Evolutionary conservation across 768 basidiomycete genomes (phyloP).

Genomic region (Glaciozyma martinii): DNA sequence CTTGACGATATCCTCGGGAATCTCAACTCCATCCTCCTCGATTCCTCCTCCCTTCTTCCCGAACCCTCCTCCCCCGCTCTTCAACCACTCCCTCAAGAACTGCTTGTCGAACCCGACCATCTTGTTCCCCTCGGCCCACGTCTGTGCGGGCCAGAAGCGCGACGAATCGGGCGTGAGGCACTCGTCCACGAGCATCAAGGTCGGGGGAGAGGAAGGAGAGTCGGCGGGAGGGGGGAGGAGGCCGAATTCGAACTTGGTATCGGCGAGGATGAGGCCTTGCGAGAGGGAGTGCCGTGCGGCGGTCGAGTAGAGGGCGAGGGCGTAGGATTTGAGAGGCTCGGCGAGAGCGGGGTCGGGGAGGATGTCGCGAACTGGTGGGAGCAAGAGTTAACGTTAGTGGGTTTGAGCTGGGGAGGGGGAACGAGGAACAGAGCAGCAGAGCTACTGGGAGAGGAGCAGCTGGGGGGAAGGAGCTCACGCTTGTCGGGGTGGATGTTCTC

Average conservation of each 20-base stretch:
- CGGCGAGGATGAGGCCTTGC: conserved; percentile 83
- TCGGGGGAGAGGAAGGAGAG: conserved; percentile 22
- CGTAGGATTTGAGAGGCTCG: conserved; percentile 28
- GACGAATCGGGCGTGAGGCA: conserved; percentile 96
- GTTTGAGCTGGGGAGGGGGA: background rate
- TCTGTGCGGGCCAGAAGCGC: conserved; percentile 80
- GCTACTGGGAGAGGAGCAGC: conserved; percentile 47
- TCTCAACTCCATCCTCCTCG: conserved; percentile 64
- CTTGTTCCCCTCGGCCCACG: conserved; percentile 60
- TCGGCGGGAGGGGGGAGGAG: conserved; percentile 46
- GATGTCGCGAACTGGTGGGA: conserved; percentile 13
- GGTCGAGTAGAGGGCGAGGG: conserved; percentile 47
- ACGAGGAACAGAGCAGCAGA: background rate
- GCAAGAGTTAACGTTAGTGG: no score
- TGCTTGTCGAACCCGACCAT: conserved; percentile 97
- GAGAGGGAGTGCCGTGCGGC: conserved; percentile 48
- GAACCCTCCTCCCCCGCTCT: conserved; percentile 53
- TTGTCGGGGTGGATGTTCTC: conserved; percentile 84
- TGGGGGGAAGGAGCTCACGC: conserved; percentile 44
- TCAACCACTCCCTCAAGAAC: conserved; percentile 84
- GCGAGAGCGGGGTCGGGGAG: conserved; percentile 28
- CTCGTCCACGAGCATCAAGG: conserved; percentile 84
- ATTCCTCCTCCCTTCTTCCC: conserved; percentile 50
- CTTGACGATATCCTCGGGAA: conserved; percentile 63
- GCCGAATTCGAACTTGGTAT: conserved; percentile 99